Conservation (phyloP, 768 basidiomycete species). For the Russula sp. region DNA sequence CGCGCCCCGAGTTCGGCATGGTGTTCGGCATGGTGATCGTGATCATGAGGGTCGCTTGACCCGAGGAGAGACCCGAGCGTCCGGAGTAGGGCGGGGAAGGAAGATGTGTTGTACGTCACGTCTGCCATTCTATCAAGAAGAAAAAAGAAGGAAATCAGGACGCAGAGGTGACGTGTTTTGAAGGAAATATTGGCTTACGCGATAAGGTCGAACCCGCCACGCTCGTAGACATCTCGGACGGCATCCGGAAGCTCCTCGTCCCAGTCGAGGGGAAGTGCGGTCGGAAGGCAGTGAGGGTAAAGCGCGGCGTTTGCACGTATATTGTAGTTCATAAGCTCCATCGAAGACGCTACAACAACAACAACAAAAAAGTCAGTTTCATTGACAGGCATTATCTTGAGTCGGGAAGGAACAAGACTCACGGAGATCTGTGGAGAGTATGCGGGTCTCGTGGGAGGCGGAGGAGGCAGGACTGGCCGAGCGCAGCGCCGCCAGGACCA, state of each 20-base stretch:
- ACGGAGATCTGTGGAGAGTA: conserved; percentile 26
- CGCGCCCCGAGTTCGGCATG: background rate
- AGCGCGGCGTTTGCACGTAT: conserved; percentile 41
- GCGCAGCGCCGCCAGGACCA: conserved; percentile 56
- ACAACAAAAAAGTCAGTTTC: background rate
- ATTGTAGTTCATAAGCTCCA: conserved; percentile 72
- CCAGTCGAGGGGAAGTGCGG: conserved; percentile 63
- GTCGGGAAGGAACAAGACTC: conserved; percentile 14
- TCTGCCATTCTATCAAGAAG: conserved; percentile 74
- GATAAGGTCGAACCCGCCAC: conserved; percentile 51
- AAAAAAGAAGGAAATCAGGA: too few relatives aligned
- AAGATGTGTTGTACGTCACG: conserved; percentile 84
- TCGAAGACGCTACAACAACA: conserved; percentile 57
- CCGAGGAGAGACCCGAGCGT: conserved; percentile 54
- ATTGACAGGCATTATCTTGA: too few relatives aligned
- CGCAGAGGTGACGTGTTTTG: background rate
- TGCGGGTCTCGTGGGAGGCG: conserved; percentile 8
- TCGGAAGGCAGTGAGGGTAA: conserved; percentile 30
- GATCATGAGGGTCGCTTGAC: background rate
- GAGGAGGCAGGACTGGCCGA: conserved; percentile 30
- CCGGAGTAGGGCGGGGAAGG: conserved; percentile 71
- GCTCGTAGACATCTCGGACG: conserved; percentile 31
- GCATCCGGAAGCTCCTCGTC: conserved; percentile 50
- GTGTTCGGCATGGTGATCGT: background rate
- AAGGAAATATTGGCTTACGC: conserved; percentile 43